Evolutionary conservation across 306 rosid genomes (phyloP).

Genomic region (Fagus sylvatica): DNA sequence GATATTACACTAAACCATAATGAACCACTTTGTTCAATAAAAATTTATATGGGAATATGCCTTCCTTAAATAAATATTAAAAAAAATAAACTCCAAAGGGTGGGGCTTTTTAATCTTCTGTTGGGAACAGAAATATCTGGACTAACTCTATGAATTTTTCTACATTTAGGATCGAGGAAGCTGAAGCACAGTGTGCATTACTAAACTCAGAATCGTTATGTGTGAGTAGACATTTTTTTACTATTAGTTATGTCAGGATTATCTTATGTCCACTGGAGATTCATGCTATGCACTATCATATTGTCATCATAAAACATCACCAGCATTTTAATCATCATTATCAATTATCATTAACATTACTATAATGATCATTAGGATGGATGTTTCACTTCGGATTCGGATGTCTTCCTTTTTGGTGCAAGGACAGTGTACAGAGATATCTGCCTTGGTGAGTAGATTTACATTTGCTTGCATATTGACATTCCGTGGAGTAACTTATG

Average conservation of each 20-base stretch:
- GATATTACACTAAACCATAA: no score
- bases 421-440: slow-evolving; percentile 79
- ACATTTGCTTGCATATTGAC: background rate
- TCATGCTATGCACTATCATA: slow-evolving; percentile 19
- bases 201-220: slow-evolving; percentile 66
- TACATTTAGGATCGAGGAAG: slow-evolving; percentile 77
- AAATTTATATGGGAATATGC: no score
- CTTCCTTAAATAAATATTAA: no score
- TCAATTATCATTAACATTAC: slow-evolving; percentile 6
- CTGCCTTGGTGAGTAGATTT: slow-evolving; percentile 63
- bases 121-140: background rate
- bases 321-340: background rate
- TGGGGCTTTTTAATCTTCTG: background rate
- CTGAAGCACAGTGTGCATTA: slow-evolving; percentile 86
- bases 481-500: background rate
- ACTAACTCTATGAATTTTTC: slow-evolving; percentile 5
- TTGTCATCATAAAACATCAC: slow-evolving; percentile 11
- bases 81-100: no score
- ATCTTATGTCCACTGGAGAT: slow-evolving; percentile 19
- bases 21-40: no score
- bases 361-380: slow-evolving; percentile 56
- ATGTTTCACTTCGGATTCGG: slow-evolving; percentile 81
- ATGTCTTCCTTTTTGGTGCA: slow-evolving; percentile 83
- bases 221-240: slow-evolving; percentile 42
- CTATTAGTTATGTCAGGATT: slow-evolving; percentile 4